Evolutionary conservation across 768 basidiomycete species (phyloP).

Genomic region (Hygrophorus pudorinus): DNA sequence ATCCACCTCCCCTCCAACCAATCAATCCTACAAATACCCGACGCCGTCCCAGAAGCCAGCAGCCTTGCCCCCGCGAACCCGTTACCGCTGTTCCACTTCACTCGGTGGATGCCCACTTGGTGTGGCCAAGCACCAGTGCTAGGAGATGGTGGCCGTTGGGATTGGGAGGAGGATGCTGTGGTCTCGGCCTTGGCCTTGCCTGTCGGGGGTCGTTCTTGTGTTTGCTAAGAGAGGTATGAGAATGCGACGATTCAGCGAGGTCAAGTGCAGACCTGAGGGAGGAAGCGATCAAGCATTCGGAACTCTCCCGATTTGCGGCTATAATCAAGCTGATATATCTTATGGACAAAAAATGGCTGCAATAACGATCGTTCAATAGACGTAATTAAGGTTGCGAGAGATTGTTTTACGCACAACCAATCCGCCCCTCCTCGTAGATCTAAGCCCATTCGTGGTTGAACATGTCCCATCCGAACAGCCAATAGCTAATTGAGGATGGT

Average conservation of each 20-base stretch:
- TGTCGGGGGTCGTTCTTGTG: constrained; percentile 32
- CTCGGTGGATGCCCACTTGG: constrained; percentile 68
- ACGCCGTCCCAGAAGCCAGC: constrained; percentile 72
- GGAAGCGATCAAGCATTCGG: constrained; percentile 81
- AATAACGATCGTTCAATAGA: background rate
- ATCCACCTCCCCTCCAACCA: constrained; percentile 69
- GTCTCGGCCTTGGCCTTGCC: constrained; percentile 26
- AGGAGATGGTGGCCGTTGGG: constrained; percentile 10
- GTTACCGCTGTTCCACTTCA: constrained; percentile 71
- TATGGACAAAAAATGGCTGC: constrained; percentile 70
- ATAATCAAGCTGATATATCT: constrained; percentile 83
- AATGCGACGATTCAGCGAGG: constrained; percentile 1
- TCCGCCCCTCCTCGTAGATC: constrained; percentile 60
- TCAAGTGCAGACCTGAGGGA: constrained; percentile 49
- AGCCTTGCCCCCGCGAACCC: constrained; percentile 51
- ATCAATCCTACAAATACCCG: constrained; percentile 83
- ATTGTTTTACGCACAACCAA: constrained; percentile 43
- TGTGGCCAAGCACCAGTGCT: constrained; percentile 70
- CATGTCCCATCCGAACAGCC: constrained; percentile 80
- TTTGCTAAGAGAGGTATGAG: constrained; percentile 29
- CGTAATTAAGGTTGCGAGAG: no score
- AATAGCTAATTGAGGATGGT: constrained; percentile 78
- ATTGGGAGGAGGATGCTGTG: no score
- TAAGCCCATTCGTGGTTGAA: constrained; percentile 60
- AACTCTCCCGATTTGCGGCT: constrained; percentile 65